Conservation (phyloP, 768 basidiomycete genomes). For the Leccinum variicolor region DNA sequence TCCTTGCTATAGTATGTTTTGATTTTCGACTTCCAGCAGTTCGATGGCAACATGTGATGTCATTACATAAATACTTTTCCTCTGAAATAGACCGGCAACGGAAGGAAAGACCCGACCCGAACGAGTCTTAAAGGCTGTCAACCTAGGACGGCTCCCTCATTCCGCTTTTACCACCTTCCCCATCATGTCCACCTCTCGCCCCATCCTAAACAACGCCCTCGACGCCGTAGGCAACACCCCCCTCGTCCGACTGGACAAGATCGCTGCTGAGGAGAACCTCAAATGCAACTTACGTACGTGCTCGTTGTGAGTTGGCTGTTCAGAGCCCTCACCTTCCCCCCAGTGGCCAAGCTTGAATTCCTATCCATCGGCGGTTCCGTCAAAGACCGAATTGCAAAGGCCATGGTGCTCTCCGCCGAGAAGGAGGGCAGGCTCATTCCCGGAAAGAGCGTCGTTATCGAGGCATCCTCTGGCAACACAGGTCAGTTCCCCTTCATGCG, state of each 20-base stretch:
- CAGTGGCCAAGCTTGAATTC: slow-evolving; percentile 92
- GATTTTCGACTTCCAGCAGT: not conserved
- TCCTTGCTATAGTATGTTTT: too few relatives aligned
- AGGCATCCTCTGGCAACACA: slow-evolving; percentile 95
- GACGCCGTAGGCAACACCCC: slow-evolving; percentile 91
- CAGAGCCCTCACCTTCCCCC: not conserved
- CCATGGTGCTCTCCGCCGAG: slow-evolving; percentile 97
- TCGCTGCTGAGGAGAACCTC: slow-evolving; percentile 69
- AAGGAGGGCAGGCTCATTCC: slow-evolving; percentile 79
- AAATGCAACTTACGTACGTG: slow-evolving; percentile 86
- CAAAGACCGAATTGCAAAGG: slow-evolving; percentile 94
- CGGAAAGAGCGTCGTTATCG: slow-evolving; percentile 89
- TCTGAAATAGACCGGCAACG: not conserved
- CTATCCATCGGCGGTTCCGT: slow-evolving; percentile 90
- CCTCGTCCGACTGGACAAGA: slow-evolving; percentile 78
- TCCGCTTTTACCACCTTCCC: not conserved
- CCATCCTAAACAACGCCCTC: slow-evolving; percentile 73
- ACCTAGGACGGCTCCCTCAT: not conserved
- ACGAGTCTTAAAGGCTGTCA: slow-evolving; percentile 1
- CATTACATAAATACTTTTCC: not conserved
- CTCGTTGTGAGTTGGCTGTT: not conserved
- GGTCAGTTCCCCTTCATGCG: slow-evolving; percentile 45
- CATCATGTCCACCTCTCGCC: slow-evolving; percentile 32
- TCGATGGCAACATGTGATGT: not conserved
- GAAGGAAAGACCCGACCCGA: slow-evolving; percentile 10